These are phyloP conservation scores for Pachysolen tannophilus DNA, from an alignment of 805 yeast genomes.

Conservation along the genomic window DNA sequence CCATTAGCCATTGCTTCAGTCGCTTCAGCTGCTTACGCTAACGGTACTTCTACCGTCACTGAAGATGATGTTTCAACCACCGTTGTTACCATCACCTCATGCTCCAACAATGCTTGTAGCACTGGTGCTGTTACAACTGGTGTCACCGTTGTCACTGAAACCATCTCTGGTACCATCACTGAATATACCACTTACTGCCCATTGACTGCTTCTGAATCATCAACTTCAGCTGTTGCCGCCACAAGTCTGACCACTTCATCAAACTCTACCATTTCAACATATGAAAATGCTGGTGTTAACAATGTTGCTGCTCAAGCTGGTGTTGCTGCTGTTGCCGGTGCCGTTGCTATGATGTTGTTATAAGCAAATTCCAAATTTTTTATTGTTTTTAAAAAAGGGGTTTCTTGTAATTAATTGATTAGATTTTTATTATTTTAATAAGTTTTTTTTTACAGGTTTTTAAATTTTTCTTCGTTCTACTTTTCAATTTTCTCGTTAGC, in stretches of 20 bases:
- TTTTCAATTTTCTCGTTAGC: too few relatives aligned
- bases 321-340: conserved; percentile 10
- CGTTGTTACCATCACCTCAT: conserved; percentile 16
- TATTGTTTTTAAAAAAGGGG: too few relatives aligned
- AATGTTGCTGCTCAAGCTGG: conserved; percentile 9
- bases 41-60: conserved; percentile 21
- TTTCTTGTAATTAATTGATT: too few relatives aligned
- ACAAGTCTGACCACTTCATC: conserved; percentile 4
- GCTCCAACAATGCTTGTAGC: conserved; percentile 14
- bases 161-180: conserved; percentile 16
- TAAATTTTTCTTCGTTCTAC: too few relatives aligned
- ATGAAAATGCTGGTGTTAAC: conserved; percentile 10
- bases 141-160: conserved; percentile 17
- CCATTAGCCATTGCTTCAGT: conserved; percentile 17
- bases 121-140: conserved; percentile 18
- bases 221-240: conserved; percentile 1
- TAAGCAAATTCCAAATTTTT: too few relatives aligned
- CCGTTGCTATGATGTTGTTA: conserved; percentile 10
- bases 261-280: conserved; percentile 6
- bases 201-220: conserved; percentile 10
- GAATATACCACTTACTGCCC: conserved; percentile 20
- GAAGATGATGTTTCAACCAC: conserved; percentile 12
- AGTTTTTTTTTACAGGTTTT: too few relatives aligned
- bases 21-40: conserved; percentile 17
- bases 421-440: too few relatives aligned